A percentile compares a stretch with the other conserved stretches of the same genome.
Conservation (phyloP, 2,329 filamentous ascomycete species). For the Colletotrichum caudatum region DNA sequence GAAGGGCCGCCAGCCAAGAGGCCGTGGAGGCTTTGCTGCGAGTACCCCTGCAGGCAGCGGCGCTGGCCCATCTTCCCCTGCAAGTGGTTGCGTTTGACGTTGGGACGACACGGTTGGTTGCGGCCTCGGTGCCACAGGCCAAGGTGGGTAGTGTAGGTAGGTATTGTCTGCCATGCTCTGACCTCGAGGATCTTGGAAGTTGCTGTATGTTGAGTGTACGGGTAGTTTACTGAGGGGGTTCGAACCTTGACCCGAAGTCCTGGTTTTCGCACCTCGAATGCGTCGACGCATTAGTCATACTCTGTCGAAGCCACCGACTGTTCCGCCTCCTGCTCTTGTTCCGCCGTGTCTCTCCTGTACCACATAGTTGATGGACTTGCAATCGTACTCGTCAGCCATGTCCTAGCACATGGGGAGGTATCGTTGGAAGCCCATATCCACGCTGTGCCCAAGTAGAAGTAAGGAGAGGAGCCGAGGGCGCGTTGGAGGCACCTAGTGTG, state of each 20-base stretch:
- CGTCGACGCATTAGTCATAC: background rate
- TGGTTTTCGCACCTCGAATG: background rate
- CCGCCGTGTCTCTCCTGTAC: background rate
- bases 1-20: constrained; percentile 20
- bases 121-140: background rate
- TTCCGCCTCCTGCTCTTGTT: background rate
- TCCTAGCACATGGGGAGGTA: background rate
- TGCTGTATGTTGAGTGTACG: background rate
- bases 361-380: background rate
- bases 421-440: background rate
- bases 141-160: too few relatives aligned
- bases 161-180: background rate
- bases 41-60: constrained; percentile 6
- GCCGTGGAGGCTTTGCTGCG: constrained; percentile 8
- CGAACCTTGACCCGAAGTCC: background rate
- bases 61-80: constrained; percentile 7
- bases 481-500: background rate
- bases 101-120: background rate
- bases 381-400: background rate
- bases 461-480: constrained; percentile 17
- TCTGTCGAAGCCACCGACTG: background rate
- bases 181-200: background rate
- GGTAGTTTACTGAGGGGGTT: background rate
- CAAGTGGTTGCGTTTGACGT: constrained; percentile 21
- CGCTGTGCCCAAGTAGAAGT: background rate